A percentile compares a stretch with the other conserved stretches of the same genome.
Evolutionary conservation across 352 stramenopile genomes (phyloP).

Genomic region (Elongisporangium prolatum): DNA sequence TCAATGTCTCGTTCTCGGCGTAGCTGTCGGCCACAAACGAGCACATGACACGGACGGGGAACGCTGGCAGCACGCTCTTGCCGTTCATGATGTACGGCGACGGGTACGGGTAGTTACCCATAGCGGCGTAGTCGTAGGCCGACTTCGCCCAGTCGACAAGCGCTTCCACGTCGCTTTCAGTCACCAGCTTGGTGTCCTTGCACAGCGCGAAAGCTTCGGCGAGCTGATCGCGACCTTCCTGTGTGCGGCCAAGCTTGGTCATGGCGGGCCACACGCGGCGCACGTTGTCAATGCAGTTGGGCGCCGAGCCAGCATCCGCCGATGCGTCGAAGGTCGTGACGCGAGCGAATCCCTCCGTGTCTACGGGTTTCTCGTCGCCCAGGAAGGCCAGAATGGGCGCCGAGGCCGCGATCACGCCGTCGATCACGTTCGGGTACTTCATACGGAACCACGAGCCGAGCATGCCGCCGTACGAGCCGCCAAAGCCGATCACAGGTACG

Average conservation of each 20-base stretch:
- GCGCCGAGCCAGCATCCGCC: constrained; percentile 47
- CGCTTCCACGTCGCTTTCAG: constrained; percentile 34
- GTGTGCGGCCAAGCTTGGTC: constrained; percentile 37
- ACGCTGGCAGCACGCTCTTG: constrained; percentile 81
- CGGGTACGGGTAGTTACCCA: constrained; percentile 96
- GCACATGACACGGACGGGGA: constrained; percentile 87
- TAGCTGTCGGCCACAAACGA: constrained; percentile 45
- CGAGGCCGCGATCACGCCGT: constrained; percentile 89
- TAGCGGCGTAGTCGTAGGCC: constrained; percentile 91
- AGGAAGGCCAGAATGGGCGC: constrained; percentile 84
- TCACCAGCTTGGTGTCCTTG: constrained; percentile 32
- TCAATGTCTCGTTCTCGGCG: constrained; percentile 19
- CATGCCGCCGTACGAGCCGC: constrained; percentile 93
- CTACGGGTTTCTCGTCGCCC: constrained; percentile 46
- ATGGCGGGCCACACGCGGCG: constrained; percentile 60
- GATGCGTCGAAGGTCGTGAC: constrained; percentile 65
- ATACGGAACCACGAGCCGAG: constrained; percentile 89
- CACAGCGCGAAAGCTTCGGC: constrained; percentile 48
- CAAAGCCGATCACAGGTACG: constrained; percentile 88
- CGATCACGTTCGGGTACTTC: constrained; percentile 90
- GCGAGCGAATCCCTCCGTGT: constrained; percentile 60
- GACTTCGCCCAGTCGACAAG: constrained; percentile 67
- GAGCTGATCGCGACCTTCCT: constrained; percentile 38
- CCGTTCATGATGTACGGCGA: constrained; percentile 94
- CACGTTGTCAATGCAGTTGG: constrained; percentile 79